These are phyloP conservation scores for Durusdinium trenchii DNA, from an alignment of 73 alveolate species.

Conservation along the genomic window DNA sequence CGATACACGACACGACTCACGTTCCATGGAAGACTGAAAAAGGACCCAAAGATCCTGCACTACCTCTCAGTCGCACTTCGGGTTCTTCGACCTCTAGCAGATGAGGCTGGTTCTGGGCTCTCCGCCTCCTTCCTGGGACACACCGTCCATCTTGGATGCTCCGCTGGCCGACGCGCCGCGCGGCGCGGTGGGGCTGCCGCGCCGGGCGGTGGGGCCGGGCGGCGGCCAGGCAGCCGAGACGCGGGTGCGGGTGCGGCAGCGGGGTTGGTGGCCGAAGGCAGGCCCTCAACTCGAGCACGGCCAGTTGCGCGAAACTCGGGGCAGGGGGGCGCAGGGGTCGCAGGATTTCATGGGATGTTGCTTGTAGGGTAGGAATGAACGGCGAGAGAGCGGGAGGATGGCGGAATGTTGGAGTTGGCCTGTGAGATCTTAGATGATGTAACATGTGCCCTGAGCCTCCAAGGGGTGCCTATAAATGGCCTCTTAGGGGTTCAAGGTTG, in stretches of 20 bases:
- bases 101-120: slow-evolving; percentile 35
- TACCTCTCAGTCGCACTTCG: not conserved
- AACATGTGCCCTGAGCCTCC: too few relatives aligned
- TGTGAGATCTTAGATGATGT: too few relatives aligned
- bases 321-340: not conserved
- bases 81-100: not conserved
- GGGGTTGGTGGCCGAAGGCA: slow-evolving; percentile 40
- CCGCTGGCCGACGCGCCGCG: not conserved
- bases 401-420: too few relatives aligned
- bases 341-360: not conserved
- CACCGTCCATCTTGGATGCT: not conserved
- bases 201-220: not conserved
- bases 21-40: too few relatives aligned
- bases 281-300: not conserved
- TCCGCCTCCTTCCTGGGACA: not conserved
- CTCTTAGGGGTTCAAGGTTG: too few relatives aligned
- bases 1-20: too few relatives aligned
- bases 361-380: not conserved
- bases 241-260: slow-evolving; percentile 25
- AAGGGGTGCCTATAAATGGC: too few relatives aligned
- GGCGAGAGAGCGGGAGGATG: too few relatives aligned
- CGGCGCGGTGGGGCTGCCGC: not conserved
- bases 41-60: not conserved
- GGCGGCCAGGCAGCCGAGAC: slow-evolving; percentile 38
- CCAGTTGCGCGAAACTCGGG: not conserved